phyloP scores from a whole-genome alignment of 148 eudicot genomes.

The Fagopyrum tataricum region DNA sequence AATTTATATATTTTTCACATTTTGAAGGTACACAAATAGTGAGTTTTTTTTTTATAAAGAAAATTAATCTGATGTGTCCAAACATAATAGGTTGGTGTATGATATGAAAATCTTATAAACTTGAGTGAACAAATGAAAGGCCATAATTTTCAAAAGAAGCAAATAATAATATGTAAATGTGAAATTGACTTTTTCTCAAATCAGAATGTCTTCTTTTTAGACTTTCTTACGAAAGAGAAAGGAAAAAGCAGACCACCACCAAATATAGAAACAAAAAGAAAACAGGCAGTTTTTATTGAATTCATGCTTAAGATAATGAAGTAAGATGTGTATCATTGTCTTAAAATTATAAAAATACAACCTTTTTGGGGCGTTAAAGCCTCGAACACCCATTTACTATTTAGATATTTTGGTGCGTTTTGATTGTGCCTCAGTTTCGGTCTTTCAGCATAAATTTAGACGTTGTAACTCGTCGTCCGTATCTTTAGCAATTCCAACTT shows the following conservation, averaged over 20 bases:
- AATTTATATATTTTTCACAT: background rate
- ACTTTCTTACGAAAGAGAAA: background rate
- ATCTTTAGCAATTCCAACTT: too few species aligned
- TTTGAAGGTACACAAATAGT: background rate
- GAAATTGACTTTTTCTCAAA: conserved; percentile 5
- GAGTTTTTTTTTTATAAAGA: background rate
- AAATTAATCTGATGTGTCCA: too few species aligned
- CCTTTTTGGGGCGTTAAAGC: too few species aligned
- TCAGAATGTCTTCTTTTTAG: background rate
- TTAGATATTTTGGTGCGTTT: too few species aligned
- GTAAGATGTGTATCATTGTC: background rate
- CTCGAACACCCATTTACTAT: too few species aligned
- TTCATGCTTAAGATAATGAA: background rate
- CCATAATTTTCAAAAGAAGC: background rate
- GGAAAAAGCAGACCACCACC: background rate
- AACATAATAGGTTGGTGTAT: too few species aligned
- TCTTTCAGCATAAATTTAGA: too few species aligned
- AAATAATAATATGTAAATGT: background rate
- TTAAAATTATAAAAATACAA: background rate
- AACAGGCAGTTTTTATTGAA: background rate
- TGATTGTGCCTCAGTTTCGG: too few species aligned
- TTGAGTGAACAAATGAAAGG: background rate
- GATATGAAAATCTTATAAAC: background rate
- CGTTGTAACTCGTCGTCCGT: too few species aligned
- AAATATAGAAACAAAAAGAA: background rate